A percentile compares a stretch with the other conserved stretches of the same genome.
Evolutionary conservation across 1,284 basidiomycete genomes (phyloP).

Genomic region (Cerrena zonata): DNA sequence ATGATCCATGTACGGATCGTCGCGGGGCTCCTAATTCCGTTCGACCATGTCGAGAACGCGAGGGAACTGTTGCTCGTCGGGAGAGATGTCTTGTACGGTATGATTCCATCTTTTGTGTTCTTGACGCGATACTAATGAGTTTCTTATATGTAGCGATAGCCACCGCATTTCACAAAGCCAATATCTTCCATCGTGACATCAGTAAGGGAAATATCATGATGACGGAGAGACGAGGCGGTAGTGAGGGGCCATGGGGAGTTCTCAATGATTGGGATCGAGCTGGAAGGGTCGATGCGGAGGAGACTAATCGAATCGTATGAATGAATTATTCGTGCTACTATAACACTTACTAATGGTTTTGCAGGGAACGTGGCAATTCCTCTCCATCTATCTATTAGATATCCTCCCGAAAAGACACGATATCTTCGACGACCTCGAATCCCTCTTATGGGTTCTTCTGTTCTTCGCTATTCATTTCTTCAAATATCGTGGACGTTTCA

Average conservation of each 20-base stretch:
- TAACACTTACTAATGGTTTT: background rate
- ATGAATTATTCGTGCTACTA: background rate
- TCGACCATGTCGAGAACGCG: constrained; percentile 6
- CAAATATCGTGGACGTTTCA: background rate
- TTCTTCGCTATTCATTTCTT: constrained; percentile 1
- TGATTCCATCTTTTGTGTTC: background rate
- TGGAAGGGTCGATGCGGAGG: background rate
- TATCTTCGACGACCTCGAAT: background rate
- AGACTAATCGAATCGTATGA: too few relatives aligned
- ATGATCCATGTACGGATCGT: constrained; percentile 11
- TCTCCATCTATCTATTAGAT: background rate
- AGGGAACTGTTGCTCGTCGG: constrained; percentile 7
- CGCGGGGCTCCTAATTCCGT: constrained; percentile 8
- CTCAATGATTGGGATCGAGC: constrained; percentile 12
- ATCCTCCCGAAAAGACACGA: background rate
- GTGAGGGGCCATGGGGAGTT: background rate
- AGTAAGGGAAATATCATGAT: constrained; percentile 14
- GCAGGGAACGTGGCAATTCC: background rate
- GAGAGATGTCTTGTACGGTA: constrained; percentile 6
- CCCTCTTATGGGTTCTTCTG: background rate
- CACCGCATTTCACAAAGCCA: background rate
- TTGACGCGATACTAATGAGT: background rate
- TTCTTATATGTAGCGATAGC: background rate
- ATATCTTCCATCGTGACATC: constrained; percentile 10
- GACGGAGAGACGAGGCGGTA: background rate